Evolutionary conservation across 2,329 filamentous ascomycete species (phyloP), one percentile per base, ranked within the genome.

Genomic region (Diaporthe sp.): DNA sequence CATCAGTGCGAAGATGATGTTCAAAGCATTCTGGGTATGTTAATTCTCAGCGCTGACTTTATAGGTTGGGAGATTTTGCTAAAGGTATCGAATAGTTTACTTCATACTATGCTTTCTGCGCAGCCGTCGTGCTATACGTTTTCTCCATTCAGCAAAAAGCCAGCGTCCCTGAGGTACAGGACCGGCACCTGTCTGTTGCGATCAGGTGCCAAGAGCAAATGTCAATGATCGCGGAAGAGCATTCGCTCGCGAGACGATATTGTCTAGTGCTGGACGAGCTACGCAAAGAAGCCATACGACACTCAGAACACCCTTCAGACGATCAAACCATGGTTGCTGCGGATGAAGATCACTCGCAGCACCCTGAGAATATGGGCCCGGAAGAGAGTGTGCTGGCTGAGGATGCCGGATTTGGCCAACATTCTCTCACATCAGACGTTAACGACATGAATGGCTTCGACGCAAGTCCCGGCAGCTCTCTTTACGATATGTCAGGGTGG

Each of bases 81-180:
- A 52, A n/a, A 71, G 3, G 22, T 19, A 28, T 10, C 13, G 4
- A 4, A 22, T 30, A 83, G 82, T 83, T 83, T 58, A 82, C 80
- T 0, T 84, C 85, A 33, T 87, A 87, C 71, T 85, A 84, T 70
- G 85, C 83, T 1, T 87, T 87, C 58, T 86, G 81, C 17, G 86
- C 86, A 0, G 83, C 85, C 3, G 84, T 86, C 1, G 81, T 87
- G 1, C 78, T 87, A 3, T 87, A 87, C 72, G 82, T 87, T 5
- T 85, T 84, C 55, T 82, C 82, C 6, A 87, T 87, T 13, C 85
- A 86, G 55, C 79, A 83, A 81, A 1, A 76, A 79, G 5, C 75
- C 38, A 52, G n/a, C 78, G 4, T 77, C 79, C 3, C 76, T 80
- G 35, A 78, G 77, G 2, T 83, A 82, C 73, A 50, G 2, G 22